Evolutionary conservation across 2,329 filamentous ascomycete species (phyloP), one percentile per base, ranked within the genome.

Genomic region (Talaromyces piceae): DNA sequence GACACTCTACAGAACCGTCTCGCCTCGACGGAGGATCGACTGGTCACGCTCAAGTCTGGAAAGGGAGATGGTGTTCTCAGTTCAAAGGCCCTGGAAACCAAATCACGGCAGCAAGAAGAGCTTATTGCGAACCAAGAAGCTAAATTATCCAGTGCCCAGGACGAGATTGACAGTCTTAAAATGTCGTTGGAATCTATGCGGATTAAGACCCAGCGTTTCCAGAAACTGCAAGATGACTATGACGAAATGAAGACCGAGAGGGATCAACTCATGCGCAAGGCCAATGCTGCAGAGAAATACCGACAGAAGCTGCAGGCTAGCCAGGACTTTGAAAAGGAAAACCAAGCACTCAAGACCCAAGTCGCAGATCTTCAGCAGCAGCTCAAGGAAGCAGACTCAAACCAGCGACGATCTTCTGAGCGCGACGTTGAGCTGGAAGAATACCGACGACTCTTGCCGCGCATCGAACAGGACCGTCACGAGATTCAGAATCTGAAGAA

Each of bases 111-210:
- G 59, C 82, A 86, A 60, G 83, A 88, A 64, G 77, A 84, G 52
- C 73, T 88, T 46, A 90, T 91, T 61, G 81, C 82, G 33, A 78
- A 75, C 22, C 80, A 88, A 58, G 87, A 91, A 64, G 77, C 78
- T 18, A 79, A 87, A 58, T 69, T 84, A 9, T 79, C 86, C 51
- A 73, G 77, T 27, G 59, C 68, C 26, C 69, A 74, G 52, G 65
- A 72, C 51, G 70, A 74, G 53, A 67, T 72, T 5, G 70, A 73
- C 54, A 67, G 68, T 25, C 58, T 75, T 25, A 65, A 68, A 18
- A 74, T 73, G 66, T 67, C 65, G 0, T 63, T 72, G 22, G 71
- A 74, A 52, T 69, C 70, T 4, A 59, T 74, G 52, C 68, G 68
- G 41, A 67, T 72, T 50, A 73, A 75, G 57, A 70, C 69, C 16